Evolutionary conservation across 768 basidiomycete genomes (phyloP).

Genomic region (Rhizopogon vinicolor): DNA sequence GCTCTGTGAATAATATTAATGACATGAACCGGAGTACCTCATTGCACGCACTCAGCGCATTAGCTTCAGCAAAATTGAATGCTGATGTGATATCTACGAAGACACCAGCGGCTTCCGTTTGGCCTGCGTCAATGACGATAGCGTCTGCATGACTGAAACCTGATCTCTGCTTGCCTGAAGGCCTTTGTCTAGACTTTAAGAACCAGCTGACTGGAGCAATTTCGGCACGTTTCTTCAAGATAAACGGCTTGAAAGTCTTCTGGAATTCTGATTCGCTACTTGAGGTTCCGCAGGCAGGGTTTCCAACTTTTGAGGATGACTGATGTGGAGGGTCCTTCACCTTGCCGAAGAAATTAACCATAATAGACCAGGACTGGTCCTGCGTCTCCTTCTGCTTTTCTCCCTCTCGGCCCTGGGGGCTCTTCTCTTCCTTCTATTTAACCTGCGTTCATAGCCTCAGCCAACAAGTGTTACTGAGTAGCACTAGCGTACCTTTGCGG

Average conservation of each 20-base stretch:
- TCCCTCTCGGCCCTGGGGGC: constrained; percentile 66
- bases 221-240: constrained; percentile 66
- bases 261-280: constrained; percentile 59
- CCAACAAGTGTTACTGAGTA: not conserved
- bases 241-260: constrained; percentile 73
- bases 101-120: constrained; percentile 14
- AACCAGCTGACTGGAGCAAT: constrained; percentile 78
- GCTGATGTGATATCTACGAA: constrained; percentile 11
- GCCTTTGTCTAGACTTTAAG: constrained; percentile 24
- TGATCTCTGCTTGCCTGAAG: constrained; percentile 13
- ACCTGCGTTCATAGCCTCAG: constrained; percentile 38
- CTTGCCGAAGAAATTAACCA: constrained; percentile 79
- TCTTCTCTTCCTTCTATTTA: constrained; percentile 65
- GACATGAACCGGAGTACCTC: constrained; percentile 15
- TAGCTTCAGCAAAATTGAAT: constrained; percentile 14
- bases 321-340: constrained; percentile 32
- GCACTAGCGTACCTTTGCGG: constrained; percentile 17
- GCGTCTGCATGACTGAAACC: constrained; percentile 35
- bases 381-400: constrained; percentile 67
- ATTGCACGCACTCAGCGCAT: constrained; percentile 9
- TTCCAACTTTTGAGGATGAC: constrained; percentile 19
- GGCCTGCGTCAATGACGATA: constrained; percentile 60
- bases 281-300: constrained; percentile 28
- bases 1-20: constrained; percentile 15
- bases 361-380: constrained; percentile 66